Evolutionary conservation across 306 rosid genomes (phyloP).

Genomic region (Cucurbita ficifolia): DNA sequence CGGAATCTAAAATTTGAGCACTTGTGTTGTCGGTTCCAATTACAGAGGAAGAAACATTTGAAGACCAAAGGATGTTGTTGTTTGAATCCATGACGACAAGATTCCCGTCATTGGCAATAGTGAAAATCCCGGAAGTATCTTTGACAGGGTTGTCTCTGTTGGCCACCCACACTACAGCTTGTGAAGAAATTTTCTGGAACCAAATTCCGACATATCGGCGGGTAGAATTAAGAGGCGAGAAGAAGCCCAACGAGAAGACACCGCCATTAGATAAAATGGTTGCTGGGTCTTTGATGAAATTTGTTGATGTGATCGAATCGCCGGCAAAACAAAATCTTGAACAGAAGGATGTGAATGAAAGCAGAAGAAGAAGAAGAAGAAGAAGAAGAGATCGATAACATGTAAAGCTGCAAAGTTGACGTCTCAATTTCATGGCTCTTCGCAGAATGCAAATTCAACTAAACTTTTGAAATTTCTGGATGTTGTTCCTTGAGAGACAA

Average conservation of each 20-base stretch:
- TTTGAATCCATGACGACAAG: slow-evolving; percentile 11
- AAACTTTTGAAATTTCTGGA: not conserved
- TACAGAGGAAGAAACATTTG: slow-evolving; percentile 15
- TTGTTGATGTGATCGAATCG: not conserved
- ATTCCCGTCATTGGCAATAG: not conserved
- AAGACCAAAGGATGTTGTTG: slow-evolving; percentile 14
- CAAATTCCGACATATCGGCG: slow-evolving; percentile 8
- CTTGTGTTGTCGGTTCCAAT: not conserved
- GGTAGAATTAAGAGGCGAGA: not conserved
- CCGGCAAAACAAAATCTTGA: not conserved
- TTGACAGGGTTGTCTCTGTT: slow-evolving; percentile 6
- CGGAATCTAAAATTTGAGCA: slow-evolving; percentile 8
- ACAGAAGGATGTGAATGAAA: not conserved
- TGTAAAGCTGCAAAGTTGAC: no score
- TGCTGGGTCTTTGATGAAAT: not conserved
- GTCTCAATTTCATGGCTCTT: not conserved
- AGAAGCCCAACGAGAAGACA: slow-evolving; percentile 11
- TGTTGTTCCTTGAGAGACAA: no score
- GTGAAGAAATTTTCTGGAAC: not conserved
- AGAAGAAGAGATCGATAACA: not conserved
- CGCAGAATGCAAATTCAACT: no score
- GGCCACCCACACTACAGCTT: slow-evolving; percentile 4
- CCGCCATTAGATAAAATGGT: not conserved
- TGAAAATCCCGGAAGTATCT: slow-evolving; percentile 4
- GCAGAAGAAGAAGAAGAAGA: not conserved